A percentile compares a stretch with the other conserved stretches of the same genome.
Conservation (phyloP, 352 stramenopile species). For the Globisporangium nunn region DNA sequence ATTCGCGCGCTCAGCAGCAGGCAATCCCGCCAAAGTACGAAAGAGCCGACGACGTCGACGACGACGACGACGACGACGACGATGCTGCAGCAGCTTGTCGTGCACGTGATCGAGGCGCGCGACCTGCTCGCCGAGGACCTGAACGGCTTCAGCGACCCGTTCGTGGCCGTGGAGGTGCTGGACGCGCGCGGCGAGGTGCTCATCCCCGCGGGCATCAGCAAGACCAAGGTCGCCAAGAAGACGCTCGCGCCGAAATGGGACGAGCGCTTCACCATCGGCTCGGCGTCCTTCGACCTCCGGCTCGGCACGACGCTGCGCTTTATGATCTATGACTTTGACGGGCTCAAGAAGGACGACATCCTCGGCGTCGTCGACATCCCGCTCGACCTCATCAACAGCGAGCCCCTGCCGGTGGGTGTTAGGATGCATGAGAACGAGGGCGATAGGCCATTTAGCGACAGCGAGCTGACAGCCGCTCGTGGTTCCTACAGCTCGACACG, state of each 20-base stretch:
- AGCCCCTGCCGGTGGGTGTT: conserved; percentile 11
- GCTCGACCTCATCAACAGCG: conserved; percentile 31
- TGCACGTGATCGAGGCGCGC: conserved; percentile 46
- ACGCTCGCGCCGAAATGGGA: conserved; percentile 52
- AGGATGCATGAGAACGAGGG: not conserved
- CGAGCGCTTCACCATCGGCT: conserved; percentile 37
- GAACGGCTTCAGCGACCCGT: conserved; percentile 71
- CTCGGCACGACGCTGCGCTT: conserved; percentile 55
- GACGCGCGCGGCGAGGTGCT: conserved; percentile 39
- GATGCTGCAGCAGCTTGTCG: conserved; percentile 26
- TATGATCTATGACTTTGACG: conserved; percentile 52
- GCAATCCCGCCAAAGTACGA: too few species aligned
- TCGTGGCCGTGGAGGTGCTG: conserved; percentile 46
- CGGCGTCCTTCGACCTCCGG: conserved; percentile 45
- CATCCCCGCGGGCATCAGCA: conserved; percentile 26
- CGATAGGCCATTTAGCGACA: too few species aligned
- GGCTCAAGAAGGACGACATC: conserved; percentile 48
- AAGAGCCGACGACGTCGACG: too few species aligned
- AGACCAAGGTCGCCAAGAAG: conserved; percentile 40
- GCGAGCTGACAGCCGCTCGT: too few species aligned
- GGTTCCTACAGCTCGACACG: conserved; percentile 14
- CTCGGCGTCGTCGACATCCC: conserved; percentile 66
- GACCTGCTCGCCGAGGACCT: conserved; percentile 55
- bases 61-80: not conserved
- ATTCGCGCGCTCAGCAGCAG: too few species aligned